phyloP scores from a whole-genome alignment of 2,329 filamentous ascomycete genomes.

The Alternaria tenuissima region DNA sequence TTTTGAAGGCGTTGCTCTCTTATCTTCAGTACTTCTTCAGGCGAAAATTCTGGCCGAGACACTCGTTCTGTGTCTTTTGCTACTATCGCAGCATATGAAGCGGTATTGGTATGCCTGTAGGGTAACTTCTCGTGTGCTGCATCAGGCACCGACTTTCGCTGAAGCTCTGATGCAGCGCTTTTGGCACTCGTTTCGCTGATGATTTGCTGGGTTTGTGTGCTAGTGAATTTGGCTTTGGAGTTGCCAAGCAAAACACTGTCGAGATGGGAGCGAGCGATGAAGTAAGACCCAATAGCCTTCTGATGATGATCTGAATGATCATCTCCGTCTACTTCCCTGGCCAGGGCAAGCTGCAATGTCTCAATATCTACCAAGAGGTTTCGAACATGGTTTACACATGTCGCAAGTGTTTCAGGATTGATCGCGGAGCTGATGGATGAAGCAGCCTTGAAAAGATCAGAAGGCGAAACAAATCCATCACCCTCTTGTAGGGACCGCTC shows the following conservation, averaged over 20 bases:
- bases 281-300: conserved; percentile 38
- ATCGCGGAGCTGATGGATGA: conserved; percentile 31
- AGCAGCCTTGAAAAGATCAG: conserved; percentile 2
- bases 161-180: neutral
- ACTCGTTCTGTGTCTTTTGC: too few species aligned
- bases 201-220: neutral
- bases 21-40: too few species aligned
- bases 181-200: neutral
- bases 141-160: too few species aligned
- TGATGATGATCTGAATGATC: conserved; percentile 41
- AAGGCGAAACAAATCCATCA: neutral
- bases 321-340: conserved; percentile 51
- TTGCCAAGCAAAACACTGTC: conserved; percentile 24
- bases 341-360: conserved; percentile 39
- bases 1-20: too few species aligned
- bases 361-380: conserved; percentile 34
- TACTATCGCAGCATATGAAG: too few species aligned
- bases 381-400: conserved; percentile 36
- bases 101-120: neutral
- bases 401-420: conserved; percentile 27
- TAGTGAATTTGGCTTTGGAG: neutral
- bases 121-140: too few species aligned
- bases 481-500: conserved; percentile 6
- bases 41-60: too few species aligned
- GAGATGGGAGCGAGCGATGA: conserved; percentile 24